phyloP scores from a whole-genome alignment of 1,139 yeast species.

The Scheffersomyces titani region DNA sequence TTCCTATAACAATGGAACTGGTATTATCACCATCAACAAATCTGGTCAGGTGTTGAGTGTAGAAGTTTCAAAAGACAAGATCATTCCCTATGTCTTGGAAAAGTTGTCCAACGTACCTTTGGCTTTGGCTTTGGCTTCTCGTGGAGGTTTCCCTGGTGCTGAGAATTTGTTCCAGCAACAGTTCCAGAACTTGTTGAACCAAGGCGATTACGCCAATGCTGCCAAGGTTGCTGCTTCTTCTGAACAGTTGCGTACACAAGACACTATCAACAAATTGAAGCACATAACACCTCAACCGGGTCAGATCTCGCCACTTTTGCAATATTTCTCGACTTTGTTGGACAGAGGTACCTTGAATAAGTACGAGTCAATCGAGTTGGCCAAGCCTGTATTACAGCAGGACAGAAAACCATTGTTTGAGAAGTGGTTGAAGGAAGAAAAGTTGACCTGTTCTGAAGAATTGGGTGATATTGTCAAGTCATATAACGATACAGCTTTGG shows the following conservation, averaged over 20 bases:
- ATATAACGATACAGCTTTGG: conserved; percentile 73
- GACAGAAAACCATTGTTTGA: conserved; percentile 92
- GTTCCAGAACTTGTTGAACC: conserved; percentile 79
- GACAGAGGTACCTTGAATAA: conserved; percentile 93
- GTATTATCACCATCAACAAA: conserved; percentile 92
- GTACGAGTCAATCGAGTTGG: conserved; percentile 92
- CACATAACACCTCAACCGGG: conserved; percentile 95
- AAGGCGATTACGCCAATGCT: conserved; percentile 89
- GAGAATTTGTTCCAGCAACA: conserved; percentile 90
- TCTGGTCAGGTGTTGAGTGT: conserved; percentile 95
- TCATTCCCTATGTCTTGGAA: conserved; percentile 87
- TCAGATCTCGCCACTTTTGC: conserved; percentile 89
- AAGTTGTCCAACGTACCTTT: conserved; percentile 84
- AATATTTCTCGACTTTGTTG: conserved; percentile 86
- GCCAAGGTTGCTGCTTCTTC: conserved; percentile 98
- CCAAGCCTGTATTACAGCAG: conserved; percentile 93
- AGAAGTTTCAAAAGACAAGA: conserved; percentile 80
- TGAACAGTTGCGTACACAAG: conserved; percentile 90
- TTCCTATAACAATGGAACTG: conserved; percentile 62
- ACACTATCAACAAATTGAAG: conserved; percentile 90
- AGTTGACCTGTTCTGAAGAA: conserved; percentile 91
- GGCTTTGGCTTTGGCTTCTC: conserved; percentile 86
- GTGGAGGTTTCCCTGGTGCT: conserved; percentile 98
- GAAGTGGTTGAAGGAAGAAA: conserved; percentile 95
- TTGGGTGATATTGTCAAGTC: conserved; percentile 95